Percentiles rank a stretch among this genome's conserved stretches.
Conservation (phyloP, 75 land plant genomes). For the Ceratopteris richardii region DNA sequence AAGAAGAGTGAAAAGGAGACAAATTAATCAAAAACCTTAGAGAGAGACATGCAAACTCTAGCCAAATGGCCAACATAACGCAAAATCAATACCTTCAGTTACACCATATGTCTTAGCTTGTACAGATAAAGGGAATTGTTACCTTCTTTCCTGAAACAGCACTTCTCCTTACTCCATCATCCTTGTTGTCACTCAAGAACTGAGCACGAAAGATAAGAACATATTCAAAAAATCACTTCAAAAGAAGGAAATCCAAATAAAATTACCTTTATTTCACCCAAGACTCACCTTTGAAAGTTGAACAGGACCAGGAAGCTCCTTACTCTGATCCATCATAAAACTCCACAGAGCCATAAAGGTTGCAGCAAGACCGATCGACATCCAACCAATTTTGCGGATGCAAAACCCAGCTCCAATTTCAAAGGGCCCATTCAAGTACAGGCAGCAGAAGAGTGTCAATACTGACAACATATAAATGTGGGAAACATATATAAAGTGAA, state of each 20-base stretch:
- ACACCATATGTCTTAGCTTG: too few relatives aligned
- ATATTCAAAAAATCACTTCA: too few relatives aligned
- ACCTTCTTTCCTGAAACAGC: slow-evolving; percentile 98
- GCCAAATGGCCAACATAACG: too few relatives aligned
- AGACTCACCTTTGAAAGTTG: slow-evolving; percentile 86
- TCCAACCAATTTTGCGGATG: slow-evolving; percentile 48
- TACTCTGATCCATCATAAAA: slow-evolving; percentile 61
- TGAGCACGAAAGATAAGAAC: slow-evolving; percentile 21
- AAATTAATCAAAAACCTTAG: too few relatives aligned
- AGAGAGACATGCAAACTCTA: too few relatives aligned
- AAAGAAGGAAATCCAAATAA: too few relatives aligned
- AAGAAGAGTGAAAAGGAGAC: too few relatives aligned
- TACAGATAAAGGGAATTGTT: neutral
- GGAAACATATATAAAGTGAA: too few relatives aligned
- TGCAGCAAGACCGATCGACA: too few relatives aligned
- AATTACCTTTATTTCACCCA: too few relatives aligned
- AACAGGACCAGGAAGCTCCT: slow-evolving; percentile 72
- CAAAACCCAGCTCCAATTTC: slow-evolving; percentile 95
- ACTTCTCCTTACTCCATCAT: slow-evolving; percentile 84
- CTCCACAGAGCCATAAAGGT: slow-evolving; percentile 32
- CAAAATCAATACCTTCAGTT: too few relatives aligned
- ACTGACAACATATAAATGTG: too few relatives aligned
- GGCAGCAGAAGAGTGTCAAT: slow-evolving; percentile 75
- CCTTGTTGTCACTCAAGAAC: slow-evolving; percentile 83
- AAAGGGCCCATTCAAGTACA: slow-evolving; percentile 78